Base-by-base conservation (phyloP, 495 filamentous ascomycete species). In the Aspergillus biplanus region DNA sequence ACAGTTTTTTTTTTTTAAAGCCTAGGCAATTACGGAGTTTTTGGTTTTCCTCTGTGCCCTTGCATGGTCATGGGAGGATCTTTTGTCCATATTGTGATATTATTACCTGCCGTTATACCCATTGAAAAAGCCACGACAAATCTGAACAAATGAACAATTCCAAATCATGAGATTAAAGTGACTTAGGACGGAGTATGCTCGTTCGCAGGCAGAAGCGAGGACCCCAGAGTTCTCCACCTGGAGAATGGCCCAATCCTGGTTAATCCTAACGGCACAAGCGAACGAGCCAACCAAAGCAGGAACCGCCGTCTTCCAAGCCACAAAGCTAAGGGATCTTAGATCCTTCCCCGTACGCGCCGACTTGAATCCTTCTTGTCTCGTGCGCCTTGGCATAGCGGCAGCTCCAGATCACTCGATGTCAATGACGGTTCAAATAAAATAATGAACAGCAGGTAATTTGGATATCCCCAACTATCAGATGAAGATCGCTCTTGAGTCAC, bases 161-260 rank as follows among this genome's bases (percentile, higher is more conserved):
- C 47, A 50, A 50, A 50, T 56, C 33, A 59, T 59, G 44, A 59
- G 12, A 44, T 13, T n/a, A 6, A 15, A 54, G 49, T 55, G 46
- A 27, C 21, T 27, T 27, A 27, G 21, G 21, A 27, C 21, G 21
- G 21, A 27, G 1, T 27, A 27, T 27, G 21, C 21, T 27, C 21
- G 1, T 27, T 27, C 21, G 21, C 21, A 27, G 21, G 21, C 21
- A 27, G 21, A 27, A 27, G 21, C 21, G 21, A 27, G 21, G 21
- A 27, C 21, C 21, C 21, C 21, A 27, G 21, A 27, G 1, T 2
- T 27, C 21, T 27, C 21, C 21, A 27, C 21, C 21, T 27, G 21
- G 21, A 54, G 8, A 33, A n/a, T 21, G 5, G 15, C 46, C 37
- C 47, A 9, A 50, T 54, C 52, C 27, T 11, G 52, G 27, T 33